Evolutionary conservation across 805 yeast species (phyloP).

Genomic region (Candida nanaspora): DNA sequence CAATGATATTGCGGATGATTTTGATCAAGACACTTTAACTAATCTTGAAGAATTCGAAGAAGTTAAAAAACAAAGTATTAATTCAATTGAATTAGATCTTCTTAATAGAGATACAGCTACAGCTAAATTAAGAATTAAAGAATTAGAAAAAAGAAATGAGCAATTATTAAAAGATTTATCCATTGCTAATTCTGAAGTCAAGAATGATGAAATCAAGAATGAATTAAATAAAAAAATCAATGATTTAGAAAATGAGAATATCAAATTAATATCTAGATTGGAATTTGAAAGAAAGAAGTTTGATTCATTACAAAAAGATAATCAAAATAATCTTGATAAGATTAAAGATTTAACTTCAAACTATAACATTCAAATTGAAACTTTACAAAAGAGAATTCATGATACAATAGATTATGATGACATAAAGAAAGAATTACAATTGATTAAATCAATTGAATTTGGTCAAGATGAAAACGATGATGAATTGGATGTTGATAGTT

Average conservation of each 20-base stretch:
- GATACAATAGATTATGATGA: conserved; percentile 70
- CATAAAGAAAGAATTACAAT: conserved; percentile 64
- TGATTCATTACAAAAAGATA: conserved; percentile 16
- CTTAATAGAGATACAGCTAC: conserved; percentile 71
- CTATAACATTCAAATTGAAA: conserved; percentile 41
- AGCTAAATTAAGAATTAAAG: conserved; percentile 57
- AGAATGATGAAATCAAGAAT: conserved; percentile 35
- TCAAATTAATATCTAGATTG: conserved; percentile 48
- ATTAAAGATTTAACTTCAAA: conserved; percentile 31
- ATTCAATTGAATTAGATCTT: conserved; percentile 51
- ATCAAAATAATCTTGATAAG: conserved; percentile 18
- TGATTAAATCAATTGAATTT: conserved; percentile 70
- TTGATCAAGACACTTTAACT: conserved; percentile 5
- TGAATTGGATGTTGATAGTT: conserved; percentile 21
- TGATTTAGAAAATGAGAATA: conserved; percentile 65
- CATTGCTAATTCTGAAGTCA: conserved; percentile 38
- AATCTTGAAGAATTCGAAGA: conserved; percentile 5
- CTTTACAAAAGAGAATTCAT: conserved; percentile 41
- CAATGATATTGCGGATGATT: conserved; percentile 11
- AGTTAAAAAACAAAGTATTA: conserved; percentile 23
- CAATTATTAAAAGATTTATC: conserved; percentile 62
- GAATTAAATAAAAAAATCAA: conserved; percentile 37
- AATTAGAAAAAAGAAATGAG: conserved; percentile 73
- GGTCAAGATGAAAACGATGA: conserved; percentile 35
- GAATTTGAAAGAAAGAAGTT: conserved; percentile 38